A percentile compares a stretch with the other conserved stretches of the same genome.
These are phyloP conservation scores for Solanum dulcamara DNA, from an alignment of 257 asterid species.

Conservation along the genomic window DNA sequence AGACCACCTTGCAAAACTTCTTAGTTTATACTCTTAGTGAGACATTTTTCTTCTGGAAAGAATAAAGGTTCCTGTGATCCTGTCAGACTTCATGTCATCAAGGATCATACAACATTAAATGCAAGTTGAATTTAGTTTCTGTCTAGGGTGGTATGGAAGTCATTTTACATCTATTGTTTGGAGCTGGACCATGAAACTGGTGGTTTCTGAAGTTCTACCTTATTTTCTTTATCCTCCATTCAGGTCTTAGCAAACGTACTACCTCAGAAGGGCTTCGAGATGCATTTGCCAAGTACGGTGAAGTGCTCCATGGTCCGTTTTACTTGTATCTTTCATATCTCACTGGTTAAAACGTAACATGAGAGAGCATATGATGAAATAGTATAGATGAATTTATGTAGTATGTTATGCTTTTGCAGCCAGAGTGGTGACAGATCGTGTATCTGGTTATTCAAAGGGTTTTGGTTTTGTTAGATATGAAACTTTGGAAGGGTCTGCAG, in stretches of 20 bases:
- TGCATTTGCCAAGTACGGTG: slow-evolving; percentile 71
- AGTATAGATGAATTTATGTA: neutral
- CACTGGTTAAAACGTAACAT: neutral
- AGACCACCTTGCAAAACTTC: neutral
- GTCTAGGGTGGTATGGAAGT: neutral
- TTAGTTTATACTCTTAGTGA: too few relatives aligned
- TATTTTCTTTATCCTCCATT: neutral
- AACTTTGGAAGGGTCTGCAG: slow-evolving; percentile 52
- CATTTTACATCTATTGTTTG: neutral
- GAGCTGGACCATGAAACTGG: neutral
- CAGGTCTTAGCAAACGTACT: slow-evolving; percentile 92
- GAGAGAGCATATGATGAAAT: neutral
- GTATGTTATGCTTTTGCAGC: slow-evolving; percentile 39
- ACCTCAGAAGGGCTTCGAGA: slow-evolving; percentile 65
- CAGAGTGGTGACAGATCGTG: slow-evolving; percentile 71
- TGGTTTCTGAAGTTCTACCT: neutral
- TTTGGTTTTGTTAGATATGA: slow-evolving; percentile 74
- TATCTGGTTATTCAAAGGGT: slow-evolving; percentile 78
- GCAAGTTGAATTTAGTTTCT: neutral
- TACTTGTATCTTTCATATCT: neutral
- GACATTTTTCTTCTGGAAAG: too few relatives aligned
- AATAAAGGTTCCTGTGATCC: neutral
- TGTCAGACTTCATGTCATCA: neutral
- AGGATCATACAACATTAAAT: too few relatives aligned
- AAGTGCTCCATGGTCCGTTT: slow-evolving; percentile 54